Percentiles rank a stretch among this genome's conserved stretches.
Conservation (phyloP, 208 protist genomes). For the Wallacemonas sp. region DNA sequence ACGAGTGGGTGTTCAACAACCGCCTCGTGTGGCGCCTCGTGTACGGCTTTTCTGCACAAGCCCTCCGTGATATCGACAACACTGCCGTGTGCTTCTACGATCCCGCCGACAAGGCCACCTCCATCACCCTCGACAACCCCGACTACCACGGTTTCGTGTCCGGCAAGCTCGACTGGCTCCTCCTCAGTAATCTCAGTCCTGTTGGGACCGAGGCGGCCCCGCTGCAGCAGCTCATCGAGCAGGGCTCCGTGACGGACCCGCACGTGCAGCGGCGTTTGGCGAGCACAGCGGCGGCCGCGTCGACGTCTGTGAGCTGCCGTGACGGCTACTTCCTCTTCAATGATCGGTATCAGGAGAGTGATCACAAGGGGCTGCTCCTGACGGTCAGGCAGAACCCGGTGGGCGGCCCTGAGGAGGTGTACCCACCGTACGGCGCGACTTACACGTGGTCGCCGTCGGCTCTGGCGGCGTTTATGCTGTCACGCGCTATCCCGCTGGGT, state of each 20-base stretch:
- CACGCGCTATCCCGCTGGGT: conserved; percentile 24
- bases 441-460: conserved; percentile 39
- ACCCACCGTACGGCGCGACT: conserved; percentile 43
- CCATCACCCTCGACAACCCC: conserved; percentile 62
- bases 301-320: conserved; percentile 11
- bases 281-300: conserved; percentile 15
- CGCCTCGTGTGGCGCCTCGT: conserved; percentile 47
- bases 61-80: conserved; percentile 36
- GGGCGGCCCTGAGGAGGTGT: conserved; percentile 29
- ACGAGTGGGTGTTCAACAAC: conserved; percentile 54
- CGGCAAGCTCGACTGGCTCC: conserved; percentile 79
- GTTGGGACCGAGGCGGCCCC: conserved; percentile 5
- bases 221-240: conserved; percentile 28
- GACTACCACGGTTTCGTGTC: conserved; percentile 59
- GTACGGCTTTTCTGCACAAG: conserved; percentile 51
- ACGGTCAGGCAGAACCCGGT: conserved; percentile 45
- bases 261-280: conserved; percentile 6
- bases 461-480: conserved; percentile 33
- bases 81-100: conserved; percentile 69
- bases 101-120: conserved; percentile 59
- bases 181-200: conserved; percentile 62
- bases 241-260: conserved; percentile 27
- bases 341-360: conserved; percentile 53
- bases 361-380: conserved; percentile 74
- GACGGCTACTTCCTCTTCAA: conserved; percentile 82